Base-by-base conservation (phyloP, 148 eudicot genomes). In the Rhododendron kiyosumense region DNA sequence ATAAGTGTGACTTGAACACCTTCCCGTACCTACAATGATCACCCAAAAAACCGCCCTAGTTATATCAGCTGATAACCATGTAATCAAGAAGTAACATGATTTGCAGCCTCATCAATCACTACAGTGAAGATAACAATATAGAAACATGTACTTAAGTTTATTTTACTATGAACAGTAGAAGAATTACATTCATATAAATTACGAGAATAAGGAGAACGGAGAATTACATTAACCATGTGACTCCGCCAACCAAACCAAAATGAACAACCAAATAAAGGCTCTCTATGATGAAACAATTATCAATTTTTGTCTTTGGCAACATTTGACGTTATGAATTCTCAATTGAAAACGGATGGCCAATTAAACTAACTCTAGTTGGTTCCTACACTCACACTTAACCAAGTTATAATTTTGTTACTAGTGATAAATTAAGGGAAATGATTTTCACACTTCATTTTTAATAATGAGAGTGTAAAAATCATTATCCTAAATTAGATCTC, bases 1-100 rank as follows among this genome's bases (percentile, higher is more conserved):
- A 96, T 88, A 96, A 84, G 41, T 96, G 97, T 2, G 98, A 93
- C 93, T 93, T 94, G 93, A 96, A 96, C 71, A 94, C 96, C 87
- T 93, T 91, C 82, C 99, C 98, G 87, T 93, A 96, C 96, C 98
- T 93, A n/a, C 26, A 57, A 74, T 48, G 5, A 15, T 74, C 20
- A 76, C 12, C 14, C 7, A 57, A 32, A 36, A 20, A 61, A 12
- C 30, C 43, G 5, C 18, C n/a, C 22, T 41, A 2, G 49, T 30
- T 30, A 15, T 34, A 36, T 82, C 15, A 17, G 32, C 28, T 59
- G 34, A 28, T 65, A 10, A 14, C 14, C 12, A 65, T n/a, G 30
- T n/a, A 65, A 9, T 65, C 32, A 26, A 65, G 71, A 63, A n/a
- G 30, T 24, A 63, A 63, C 28, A 63, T 63, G 30, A 63, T 24